Base-by-base conservation (phyloP, 192 early-diverging fungal genomes). In the Entomortierella chlamydospora region DNA sequence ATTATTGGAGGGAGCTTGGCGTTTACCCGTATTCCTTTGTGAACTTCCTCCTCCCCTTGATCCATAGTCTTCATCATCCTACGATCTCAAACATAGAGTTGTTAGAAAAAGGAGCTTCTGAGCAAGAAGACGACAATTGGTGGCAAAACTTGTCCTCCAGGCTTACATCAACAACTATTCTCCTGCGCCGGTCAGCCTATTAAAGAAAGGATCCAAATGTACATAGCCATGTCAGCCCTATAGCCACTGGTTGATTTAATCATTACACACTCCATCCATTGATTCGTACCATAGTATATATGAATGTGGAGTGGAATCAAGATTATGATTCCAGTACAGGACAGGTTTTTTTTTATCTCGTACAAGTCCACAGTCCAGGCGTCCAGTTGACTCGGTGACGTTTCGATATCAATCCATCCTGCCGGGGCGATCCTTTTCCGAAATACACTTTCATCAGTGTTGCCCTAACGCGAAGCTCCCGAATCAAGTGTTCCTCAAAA, bases 21-120 rank as follows among this genome's bases (percentile, higher is more conserved):
- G 70, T 43, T 72, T 72, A 15, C 52, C 50, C 7, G 43, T n/a
- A 30, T 28, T 53, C 45, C 37, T 64, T 31, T 57, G 23, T 22
- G 67, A 78, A n/a, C 55, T 53, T 29, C 45, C 1, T 28, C 30
- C 47, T 29, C 13, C 39, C 3, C 23, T 67, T 20, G 51, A 58
- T 57, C 57, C 63, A 31, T 79, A 64, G 4, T 64, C 62, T 17
- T 74, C 64, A 2, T 74, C 72, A 42, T 74, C 59, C 64, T 74
- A 53, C 13, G 20, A n/a, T n/a, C n/a, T n/a, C n/a, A n/a, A 42
- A 7, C 20, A 25, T 30, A 22, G 2, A 15, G 29, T 3, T 34
- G 51, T 29, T 29, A n/a, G 17, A 57, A 34, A 9, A 41, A 29
- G 28, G 39, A 53, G 4, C 12, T 0, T 22, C 0, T 0, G 10